Base-by-base conservation (phyloP, 2,329 filamentous ascomycete genomes). In the Ploettnerulaceae sp. region DNA sequence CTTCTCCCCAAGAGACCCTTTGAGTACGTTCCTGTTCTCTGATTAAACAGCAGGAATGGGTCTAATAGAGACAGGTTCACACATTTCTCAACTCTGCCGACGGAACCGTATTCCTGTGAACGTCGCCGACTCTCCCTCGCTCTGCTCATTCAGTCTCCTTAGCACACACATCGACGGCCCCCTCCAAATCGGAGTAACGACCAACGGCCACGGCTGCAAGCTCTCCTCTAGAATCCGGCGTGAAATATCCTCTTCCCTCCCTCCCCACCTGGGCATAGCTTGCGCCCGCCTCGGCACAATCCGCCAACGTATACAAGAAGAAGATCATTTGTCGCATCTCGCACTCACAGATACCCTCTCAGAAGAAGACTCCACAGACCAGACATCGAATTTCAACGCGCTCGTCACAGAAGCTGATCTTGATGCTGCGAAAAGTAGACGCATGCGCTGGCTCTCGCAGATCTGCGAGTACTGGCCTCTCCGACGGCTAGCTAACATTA, bases 401-500 rank as follows among this genome's bases (percentile, higher is more conserved):
- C 73, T 98, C 3, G 76, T 97, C 5, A 79, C 75, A 0, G 82
- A 87, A 36, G 80, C 82, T 34, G 88, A 93, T 60, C 69, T 77
- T 1, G 83, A 86, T 49, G 83, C 83, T 3, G 79, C 81, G 12
- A 89, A 89, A 63, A 89, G 79, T 17, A 75, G 91, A 49, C 78
- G 93, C 41, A 90, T 95, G 73, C 79, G 93, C 48, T 98, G 93
- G 93, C 73, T 98, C 1, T 81, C 86, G 15, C 93, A 98, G 64
- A 89, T 98, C 42, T 98, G 93, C 74, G 93, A 98, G 71, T 98
- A 98, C 69, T 98, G 93, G 93, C 90, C 93, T 1, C 74, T 98
- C 20, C 82, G 82, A 53, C 80, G 86, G 14, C 76, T 98, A 1
- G 89, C 89, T 6, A 74, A 76, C 31, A 84, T 97, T 53, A 84